Percentiles rank a stretch among this genome's conserved stretches.
Evolutionary conservation across 495 filamentous ascomycete genomes (phyloP).

Genomic region (Talaromyces wortmannii): DNA sequence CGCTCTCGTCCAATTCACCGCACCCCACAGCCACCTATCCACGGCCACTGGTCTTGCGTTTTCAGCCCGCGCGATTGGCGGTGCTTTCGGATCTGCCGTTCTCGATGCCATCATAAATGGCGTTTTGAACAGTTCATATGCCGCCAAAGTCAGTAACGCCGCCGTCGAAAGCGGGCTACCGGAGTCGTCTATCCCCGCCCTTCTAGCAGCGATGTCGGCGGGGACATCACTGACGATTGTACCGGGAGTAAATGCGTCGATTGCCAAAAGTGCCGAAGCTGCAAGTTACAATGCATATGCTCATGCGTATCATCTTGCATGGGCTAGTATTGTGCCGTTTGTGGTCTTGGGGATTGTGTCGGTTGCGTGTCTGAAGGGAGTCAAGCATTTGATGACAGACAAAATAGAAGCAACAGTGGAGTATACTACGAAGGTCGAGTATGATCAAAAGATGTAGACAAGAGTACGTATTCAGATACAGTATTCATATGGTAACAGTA

Average conservation of each 20-base stretch:
- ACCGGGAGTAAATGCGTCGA: conserved; percentile 20
- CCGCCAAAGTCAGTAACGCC: too few species aligned
- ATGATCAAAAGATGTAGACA: too few species aligned
- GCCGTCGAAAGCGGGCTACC: too few species aligned
- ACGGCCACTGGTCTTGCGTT: too few species aligned
- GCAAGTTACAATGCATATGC: conserved; percentile 37
- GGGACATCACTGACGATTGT: conserved; percentile 8
- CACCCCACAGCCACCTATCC: too few species aligned
- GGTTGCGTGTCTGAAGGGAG: conserved; percentile 37
- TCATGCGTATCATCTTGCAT: conserved; percentile 38
- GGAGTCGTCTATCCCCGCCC: not conserved
- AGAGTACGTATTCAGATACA: too few species aligned
- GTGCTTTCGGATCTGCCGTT: too few species aligned
- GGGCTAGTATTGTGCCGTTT: conserved; percentile 47
- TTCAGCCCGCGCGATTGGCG: too few species aligned
- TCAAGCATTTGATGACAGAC: conserved; percentile 44
- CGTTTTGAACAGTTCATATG: too few species aligned
- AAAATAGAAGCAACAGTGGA: conserved; percentile 43
- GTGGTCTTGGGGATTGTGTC: conserved; percentile 40
- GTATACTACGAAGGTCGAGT: not conserved
- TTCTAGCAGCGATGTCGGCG: not conserved
- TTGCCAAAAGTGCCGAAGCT: conserved; percentile 26
- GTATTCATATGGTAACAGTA: too few species aligned
- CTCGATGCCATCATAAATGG: too few species aligned
- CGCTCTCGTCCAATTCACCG: too few species aligned